Evolutionary conservation across 1,284 basidiomycete genomes (phyloP).

Genomic region (Trichosporon sp.): DNA sequence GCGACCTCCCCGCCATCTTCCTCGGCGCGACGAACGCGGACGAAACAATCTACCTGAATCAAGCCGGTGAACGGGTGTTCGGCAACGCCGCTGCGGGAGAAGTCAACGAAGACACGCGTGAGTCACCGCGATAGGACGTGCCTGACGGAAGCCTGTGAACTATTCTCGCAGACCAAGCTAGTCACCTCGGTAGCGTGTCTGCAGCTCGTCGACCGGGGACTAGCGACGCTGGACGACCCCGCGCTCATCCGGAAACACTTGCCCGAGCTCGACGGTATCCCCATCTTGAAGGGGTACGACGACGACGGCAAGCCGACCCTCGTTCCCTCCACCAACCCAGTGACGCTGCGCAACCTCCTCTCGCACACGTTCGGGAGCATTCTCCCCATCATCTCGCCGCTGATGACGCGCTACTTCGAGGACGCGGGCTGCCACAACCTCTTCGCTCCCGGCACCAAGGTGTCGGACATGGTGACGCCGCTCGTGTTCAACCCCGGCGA

Average conservation of each 20-base stretch:
- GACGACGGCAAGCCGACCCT: constrained; percentile 29
- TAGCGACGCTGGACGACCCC: constrained; percentile 38
- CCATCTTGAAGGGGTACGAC: constrained; percentile 43
- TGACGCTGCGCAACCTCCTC: constrained; percentile 46
- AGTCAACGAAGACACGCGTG: constrained; percentile 45
- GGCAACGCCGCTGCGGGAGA: constrained; percentile 35
- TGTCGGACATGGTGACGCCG: constrained; percentile 27
- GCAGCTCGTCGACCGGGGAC: constrained; percentile 43
- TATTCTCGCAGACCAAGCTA: constrained; percentile 48
- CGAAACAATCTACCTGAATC: constrained; percentile 39
- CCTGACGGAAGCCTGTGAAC: constrained; percentile 35
- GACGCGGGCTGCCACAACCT: neutral
- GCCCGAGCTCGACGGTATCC: constrained; percentile 39
- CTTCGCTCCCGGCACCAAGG: neutral
- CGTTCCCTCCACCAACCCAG: constrained; percentile 34
- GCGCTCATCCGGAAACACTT: constrained; percentile 35
- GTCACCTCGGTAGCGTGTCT: constrained; percentile 42
- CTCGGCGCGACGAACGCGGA: constrained; percentile 41
- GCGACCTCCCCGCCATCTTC: constrained; percentile 39
- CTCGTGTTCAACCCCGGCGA: constrained; percentile 31
- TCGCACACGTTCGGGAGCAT: constrained; percentile 39
- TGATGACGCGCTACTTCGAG: neutral
- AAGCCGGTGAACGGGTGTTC: constrained; percentile 39
- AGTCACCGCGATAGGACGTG: constrained; percentile 21
- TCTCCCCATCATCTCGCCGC: constrained; percentile 16